Evolutionary conservation across 2,329 filamentous ascomycete genomes (phyloP).

Genomic region (Sporothrix mexicana): DNA sequence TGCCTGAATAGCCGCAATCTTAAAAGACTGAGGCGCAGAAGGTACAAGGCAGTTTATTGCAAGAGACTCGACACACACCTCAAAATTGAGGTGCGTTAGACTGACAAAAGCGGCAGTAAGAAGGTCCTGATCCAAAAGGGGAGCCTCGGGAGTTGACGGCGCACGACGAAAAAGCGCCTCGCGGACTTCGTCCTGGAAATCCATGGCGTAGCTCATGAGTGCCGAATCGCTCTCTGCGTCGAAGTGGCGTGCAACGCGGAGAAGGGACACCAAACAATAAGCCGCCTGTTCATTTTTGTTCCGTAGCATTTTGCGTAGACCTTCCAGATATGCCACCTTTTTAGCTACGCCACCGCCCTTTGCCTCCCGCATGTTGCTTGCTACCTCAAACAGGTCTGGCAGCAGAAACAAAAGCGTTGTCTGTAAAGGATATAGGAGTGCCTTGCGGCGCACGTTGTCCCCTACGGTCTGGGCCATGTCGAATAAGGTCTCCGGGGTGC

Average conservation of each 20-base stretch:
- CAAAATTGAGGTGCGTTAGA: conserved; percentile 65
- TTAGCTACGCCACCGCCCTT: conserved; percentile 68
- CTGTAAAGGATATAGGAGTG: conserved; percentile 66
- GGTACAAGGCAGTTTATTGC: conserved; percentile 62
- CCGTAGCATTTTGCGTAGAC: conserved; percentile 65
- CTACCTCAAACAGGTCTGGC: conserved; percentile 73
- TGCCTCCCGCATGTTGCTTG: conserved; percentile 68
- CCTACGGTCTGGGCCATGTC: conserved; percentile 69
- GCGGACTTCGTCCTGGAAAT: conserved; percentile 71
- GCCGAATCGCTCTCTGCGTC: conserved; percentile 64
- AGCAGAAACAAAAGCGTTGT: conserved; percentile 66
- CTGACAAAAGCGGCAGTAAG: conserved; percentile 72
- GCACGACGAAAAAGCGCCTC: conserved; percentile 68
- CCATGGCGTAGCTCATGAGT: conserved; percentile 69
- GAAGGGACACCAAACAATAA: conserved; percentile 67
- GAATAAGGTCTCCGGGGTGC: conserved; percentile 69
- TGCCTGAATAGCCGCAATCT: conserved; percentile 66
- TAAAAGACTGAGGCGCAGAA: conserved; percentile 64
- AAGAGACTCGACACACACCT: conserved; percentile 62
- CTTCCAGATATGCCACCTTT: conserved; percentile 69
- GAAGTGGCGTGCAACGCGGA: conserved; percentile 69
- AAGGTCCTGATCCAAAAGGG: conserved; percentile 65
- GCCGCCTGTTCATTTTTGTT: conserved; percentile 70
- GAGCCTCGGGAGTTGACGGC: conserved; percentile 53
- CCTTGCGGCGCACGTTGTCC: conserved; percentile 62